phyloP scores from a whole-genome alignment of 2,329 filamentous ascomycete genomes.

The Aureobasidium sp. region DNA sequence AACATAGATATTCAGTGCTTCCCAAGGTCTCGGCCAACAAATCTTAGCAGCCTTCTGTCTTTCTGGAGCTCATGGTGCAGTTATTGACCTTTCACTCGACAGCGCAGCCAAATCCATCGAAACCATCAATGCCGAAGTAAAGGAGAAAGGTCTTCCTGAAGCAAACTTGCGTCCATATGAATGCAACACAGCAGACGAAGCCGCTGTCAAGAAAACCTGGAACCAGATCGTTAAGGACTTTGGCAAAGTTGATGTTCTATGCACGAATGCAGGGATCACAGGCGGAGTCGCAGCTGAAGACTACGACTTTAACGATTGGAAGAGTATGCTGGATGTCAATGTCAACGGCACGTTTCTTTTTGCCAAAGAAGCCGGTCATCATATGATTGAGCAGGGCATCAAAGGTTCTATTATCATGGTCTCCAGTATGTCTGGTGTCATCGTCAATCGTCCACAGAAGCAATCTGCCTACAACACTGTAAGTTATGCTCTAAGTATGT shows the following conservation, averaged over 20 bases:
- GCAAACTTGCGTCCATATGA: constrained; percentile 32
- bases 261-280: constrained; percentile 36
- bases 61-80: constrained; percentile 28
- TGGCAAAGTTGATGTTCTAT: constrained; percentile 33
- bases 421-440: constrained; percentile 81
- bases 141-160: constrained; percentile 18
- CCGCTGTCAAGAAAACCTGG: constrained; percentile 31
- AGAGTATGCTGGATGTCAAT: constrained; percentile 84
- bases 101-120: constrained; percentile 25
- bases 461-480: constrained; percentile 59
- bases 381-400: constrained; percentile 71
- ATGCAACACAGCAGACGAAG: constrained; percentile 34
- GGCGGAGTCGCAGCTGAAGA: constrained; percentile 30
- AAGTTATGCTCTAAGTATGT: constrained; percentile 58
- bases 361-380: constrained; percentile 71
- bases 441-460: constrained; percentile 88
- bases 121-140: constrained; percentile 26
- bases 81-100: constrained; percentile 26
- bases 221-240: constrained; percentile 28
- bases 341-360: constrained; percentile 86
- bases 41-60: constrained; percentile 28
- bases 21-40: constrained; percentile 27
- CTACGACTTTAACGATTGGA: constrained; percentile 44
- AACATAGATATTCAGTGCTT: constrained; percentile 17
- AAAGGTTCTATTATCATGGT: constrained; percentile 77